Evolutionary conservation across 371 early-diverging fungal genomes (phyloP).

Genomic region (Mucor circinelloides): DNA sequence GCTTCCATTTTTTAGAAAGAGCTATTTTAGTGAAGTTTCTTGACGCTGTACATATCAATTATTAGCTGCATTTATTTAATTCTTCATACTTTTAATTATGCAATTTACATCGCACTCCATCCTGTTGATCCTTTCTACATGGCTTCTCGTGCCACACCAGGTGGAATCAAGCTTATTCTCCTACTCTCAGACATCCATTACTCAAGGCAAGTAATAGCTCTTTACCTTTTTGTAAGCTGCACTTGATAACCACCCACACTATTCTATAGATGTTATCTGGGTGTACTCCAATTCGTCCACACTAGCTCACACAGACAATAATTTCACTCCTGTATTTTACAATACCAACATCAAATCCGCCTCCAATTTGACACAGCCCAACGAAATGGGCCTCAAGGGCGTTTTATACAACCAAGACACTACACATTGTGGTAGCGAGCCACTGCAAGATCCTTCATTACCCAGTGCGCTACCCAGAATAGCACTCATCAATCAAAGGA

Average conservation of each 20-base stretch:
- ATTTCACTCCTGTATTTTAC: conserved; percentile 4
- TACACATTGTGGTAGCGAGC: not conserved
- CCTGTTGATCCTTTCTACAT: not conserved
- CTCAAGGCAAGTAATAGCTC: not conserved
- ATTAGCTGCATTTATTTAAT: not conserved
- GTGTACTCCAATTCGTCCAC: conserved; percentile 11
- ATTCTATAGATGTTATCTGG: not conserved
- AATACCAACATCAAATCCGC: conserved; percentile 1
- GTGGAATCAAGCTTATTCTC: not conserved
- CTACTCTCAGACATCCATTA: not conserved
- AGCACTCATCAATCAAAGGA: not conserved
- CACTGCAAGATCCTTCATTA: not conserved
- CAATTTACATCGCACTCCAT: not conserved
- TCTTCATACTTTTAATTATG: not conserved
- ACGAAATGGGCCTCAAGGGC: conserved; percentile 4
- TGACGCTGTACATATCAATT: not conserved
- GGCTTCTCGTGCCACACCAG: not conserved
- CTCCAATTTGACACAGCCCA: not conserved
- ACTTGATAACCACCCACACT: not conserved
- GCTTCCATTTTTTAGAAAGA: not conserved
- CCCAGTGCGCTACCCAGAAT: not conserved
- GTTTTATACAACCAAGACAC: conserved; percentile 4
- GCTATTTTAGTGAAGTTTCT: not conserved
- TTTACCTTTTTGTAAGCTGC: too few relatives aligned
- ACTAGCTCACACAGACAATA: conserved; percentile 5